A percentile compares a stretch with the other conserved stretches of the same genome.
Evolutionary conservation across 345 rosid genomes (phyloP).

Genomic region (Rhodomyrtus tomentosa): DNA sequence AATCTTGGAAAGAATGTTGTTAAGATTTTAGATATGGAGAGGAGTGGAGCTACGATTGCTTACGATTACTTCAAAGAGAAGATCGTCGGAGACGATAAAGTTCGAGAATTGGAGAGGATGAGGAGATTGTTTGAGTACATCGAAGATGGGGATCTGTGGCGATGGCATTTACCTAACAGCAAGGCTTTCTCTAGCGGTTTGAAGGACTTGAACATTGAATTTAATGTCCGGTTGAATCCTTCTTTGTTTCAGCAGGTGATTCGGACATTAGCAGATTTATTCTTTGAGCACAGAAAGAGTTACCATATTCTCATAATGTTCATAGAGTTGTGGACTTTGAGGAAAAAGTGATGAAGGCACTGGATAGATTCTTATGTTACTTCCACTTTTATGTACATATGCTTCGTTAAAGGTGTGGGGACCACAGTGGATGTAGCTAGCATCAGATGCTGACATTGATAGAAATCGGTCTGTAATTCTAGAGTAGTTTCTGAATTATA

Average conservation of each 20-base stretch:
- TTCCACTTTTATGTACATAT: not conserved
- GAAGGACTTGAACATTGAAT: constrained; percentile 43
- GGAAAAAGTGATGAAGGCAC: not conserved
- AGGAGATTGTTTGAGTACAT: constrained; percentile 54
- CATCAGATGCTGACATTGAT: not conserved
- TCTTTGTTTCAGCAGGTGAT: constrained; percentile 50
- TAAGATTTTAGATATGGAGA: constrained; percentile 39
- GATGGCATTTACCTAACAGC: constrained; percentile 54
- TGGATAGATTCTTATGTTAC: not conserved
- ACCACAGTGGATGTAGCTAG: not conserved
- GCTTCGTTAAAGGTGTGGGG: not conserved
- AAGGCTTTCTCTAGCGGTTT: constrained; percentile 69
- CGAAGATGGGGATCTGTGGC: constrained; percentile 70
- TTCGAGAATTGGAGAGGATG: constrained; percentile 23
- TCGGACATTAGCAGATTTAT: not conserved
- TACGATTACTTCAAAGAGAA: constrained; percentile 55
- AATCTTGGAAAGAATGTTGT: constrained; percentile 27
- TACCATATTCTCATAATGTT: not conserved
- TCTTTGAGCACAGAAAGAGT: not conserved
- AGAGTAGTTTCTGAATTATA: not conserved
- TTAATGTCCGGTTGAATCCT: constrained; percentile 23
- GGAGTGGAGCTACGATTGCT: constrained; percentile 79
- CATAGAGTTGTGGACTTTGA: not conserved
- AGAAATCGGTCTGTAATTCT: not conserved
- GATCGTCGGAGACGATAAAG: constrained; percentile 2